Evolutionary conservation across 352 stramenopile species (phyloP), one percentile per base, ranked within the genome.

Genomic region (Globisporangium viniferum): DNA sequence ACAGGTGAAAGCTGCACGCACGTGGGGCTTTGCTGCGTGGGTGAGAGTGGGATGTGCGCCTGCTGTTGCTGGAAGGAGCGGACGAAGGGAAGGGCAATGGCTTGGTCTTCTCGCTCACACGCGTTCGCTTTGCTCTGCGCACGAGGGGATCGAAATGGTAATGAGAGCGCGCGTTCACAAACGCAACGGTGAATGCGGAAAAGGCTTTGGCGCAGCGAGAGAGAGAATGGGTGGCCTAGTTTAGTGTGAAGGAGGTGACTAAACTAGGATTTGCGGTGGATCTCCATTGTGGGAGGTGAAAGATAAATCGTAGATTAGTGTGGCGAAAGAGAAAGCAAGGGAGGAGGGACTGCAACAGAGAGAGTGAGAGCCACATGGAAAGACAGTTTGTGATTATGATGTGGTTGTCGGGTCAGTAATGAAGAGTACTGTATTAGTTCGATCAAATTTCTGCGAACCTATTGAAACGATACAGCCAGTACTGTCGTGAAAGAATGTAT

Each of bases 11-110:
- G 39, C 5, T 29, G 59, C 24, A 65, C 27, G 22, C 41, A 48
- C 41, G 59, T 31, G 44, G 41, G 49, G 59, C 59, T 65, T 65
- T 65, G 59, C 44, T 22, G 18, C 20, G 14, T 39, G 39, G 31
- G 35, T 5, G 20, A 63, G 33, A 63, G 58, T 63, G 58, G 58
- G 58, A 63, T 54, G 2, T 5, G 41, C 4, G 41, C 41, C 41
- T 48, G 41, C 41, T 48, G 41, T 48, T 48, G 41, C 41, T n/a
- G 41, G 41, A n/a, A 48, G 14, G 41, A 48, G 41, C 10, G 15
- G 41, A n/a, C 5, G 14, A 48, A 48, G 41, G 41, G 41, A 48
- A 48, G 41, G 41, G 41, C 22, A 44, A 44, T 20, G 35, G 4
- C 48, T 56, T 8, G 18, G 22, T 56, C 51, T 33, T 9, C 29